Conservation (phyloP, 2,329 filamentous ascomycete genomes). For the Celoporthe dispersa region DNA sequence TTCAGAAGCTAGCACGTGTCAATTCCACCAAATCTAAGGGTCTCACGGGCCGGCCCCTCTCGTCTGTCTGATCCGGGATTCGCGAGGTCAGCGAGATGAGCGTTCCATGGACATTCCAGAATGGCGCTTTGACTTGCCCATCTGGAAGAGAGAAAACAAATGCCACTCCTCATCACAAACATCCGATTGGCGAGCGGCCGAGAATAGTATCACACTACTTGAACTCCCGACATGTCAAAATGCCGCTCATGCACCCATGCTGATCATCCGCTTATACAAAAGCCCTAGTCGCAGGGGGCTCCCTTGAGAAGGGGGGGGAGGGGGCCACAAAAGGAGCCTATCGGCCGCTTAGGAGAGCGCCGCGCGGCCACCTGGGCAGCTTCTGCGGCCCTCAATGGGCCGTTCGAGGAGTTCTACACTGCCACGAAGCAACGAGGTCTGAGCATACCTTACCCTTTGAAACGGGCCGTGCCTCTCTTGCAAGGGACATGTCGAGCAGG, state of each 20-base stretch:
- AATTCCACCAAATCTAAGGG: background rate
- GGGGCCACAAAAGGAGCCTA: constrained; percentile 4
- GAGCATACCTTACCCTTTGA: background rate
- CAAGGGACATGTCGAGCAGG: background rate
- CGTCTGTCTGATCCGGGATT: background rate
- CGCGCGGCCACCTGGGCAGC: background rate
- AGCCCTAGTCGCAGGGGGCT: background rate
- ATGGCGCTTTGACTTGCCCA: background rate
- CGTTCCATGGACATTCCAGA: background rate
- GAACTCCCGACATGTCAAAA: background rate
- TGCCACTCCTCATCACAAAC: background rate
- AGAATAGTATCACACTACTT: background rate
- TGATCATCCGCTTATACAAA: background rate
- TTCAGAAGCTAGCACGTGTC: background rate
- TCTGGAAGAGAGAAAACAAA: background rate
- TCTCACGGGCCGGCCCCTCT: background rate
- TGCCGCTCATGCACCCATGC: background rate
- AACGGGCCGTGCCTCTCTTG: background rate
- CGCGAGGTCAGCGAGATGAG: background rate
- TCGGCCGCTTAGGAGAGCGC: constrained; percentile 3
- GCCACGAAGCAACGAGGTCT: background rate
- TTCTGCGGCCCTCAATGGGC: background rate
- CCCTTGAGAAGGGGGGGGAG: background rate
- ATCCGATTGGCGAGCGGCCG: background rate
- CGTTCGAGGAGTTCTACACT: background rate